Evolutionary conservation across 257 asterid genomes (phyloP), one percentile per base, ranked within the genome.

Genomic region (Agastache rugosa): DNA sequence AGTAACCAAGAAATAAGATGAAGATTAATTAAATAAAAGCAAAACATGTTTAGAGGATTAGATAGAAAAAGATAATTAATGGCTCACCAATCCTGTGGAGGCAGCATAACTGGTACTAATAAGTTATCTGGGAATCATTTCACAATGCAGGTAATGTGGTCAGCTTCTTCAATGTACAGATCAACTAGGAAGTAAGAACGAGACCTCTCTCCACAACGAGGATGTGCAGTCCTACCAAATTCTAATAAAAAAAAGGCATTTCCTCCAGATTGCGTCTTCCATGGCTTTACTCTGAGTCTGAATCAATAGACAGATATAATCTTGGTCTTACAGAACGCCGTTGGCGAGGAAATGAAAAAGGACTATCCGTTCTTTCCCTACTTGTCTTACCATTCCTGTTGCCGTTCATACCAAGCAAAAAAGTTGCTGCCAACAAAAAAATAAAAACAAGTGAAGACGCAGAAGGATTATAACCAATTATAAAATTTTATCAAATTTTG

Each of bases 271-370:
- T 47, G 51, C 5, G 15, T 53, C 14, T 22, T 53, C 41, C 22
- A 20, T 22, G 19, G 72, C 78, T 73, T 82, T 82, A 90, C 88
- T 90, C 98, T 2, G 99, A 87, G 72, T 89, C 98, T 72, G 99
- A 87, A 83, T 85, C 96, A 78, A 90, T 84, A 67, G 96, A 86
- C 47, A 90, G 81, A 72, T 84, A 80, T 56, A 92, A 77, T 83
- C 93, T 86, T 58, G 91, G 96, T 84, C 96, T 95, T 81, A 95
- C 98, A 55, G 98, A 92, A 67, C 98, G 99, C 67, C 87, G 85
- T 75, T 92, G 97, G 64, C 97, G 93, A 58, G 97, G 98, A 79
- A 89, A 81, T 37, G 85, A 72, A 81, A 92, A 86, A 55, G 98
- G 96, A 80, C 96, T 88, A 74, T 88, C 96, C 31, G 93, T 85